Base-by-base conservation (phyloP, 768 basidiomycete genomes). In the Cystobasidium tubakii region DNA sequence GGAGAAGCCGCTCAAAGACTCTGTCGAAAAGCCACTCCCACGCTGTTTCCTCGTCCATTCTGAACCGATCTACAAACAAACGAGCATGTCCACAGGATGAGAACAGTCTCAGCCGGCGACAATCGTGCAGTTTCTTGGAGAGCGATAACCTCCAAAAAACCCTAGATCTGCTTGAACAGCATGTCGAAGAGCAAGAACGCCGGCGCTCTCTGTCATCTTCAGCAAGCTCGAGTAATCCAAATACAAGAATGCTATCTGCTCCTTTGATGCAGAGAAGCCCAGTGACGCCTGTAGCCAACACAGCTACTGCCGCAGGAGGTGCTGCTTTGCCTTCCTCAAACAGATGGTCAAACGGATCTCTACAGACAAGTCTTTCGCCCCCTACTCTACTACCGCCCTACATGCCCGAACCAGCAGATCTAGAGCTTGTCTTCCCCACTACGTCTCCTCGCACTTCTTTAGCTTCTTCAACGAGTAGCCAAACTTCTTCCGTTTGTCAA, bases 221-320 rank as follows among this genome's bases (percentile, higher is more conserved):
- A 3, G 39, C 39, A 6, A 19, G 46, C 46, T 50, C 46, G n/a
- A 50, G n/a, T 15, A 21, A 6, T 50, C 3, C 46, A 9, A 50
- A 21, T n/a, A 15, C 46, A 50, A 15, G 15, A 6, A 67, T 67
- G 66, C 66, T 67, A 25, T 33, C 42, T n/a, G 66, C 66, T 21
- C 66, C 66, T 12, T 6, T 31, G 6, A 67, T 67, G 66, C 66
- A 67, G 66, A 15, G 66, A 50, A 67, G 50, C 25, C 33, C 57
- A 60, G 27, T 34, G 6, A 29, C 57, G 1, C 57, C 57, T 2
- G 27, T 50, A 3, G 12, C 46, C 21, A 50, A 50, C 46, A n/a
- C 10, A 6, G 21, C 46, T 50, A 3, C 46, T 12, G 46, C 21
- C 3, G 46, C 46, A 12, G 46, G 46, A 39, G 15, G 39, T 39